phyloP scores from a whole-genome alignment of 179 eudicot species.

The Spinacia oleracea region DNA sequence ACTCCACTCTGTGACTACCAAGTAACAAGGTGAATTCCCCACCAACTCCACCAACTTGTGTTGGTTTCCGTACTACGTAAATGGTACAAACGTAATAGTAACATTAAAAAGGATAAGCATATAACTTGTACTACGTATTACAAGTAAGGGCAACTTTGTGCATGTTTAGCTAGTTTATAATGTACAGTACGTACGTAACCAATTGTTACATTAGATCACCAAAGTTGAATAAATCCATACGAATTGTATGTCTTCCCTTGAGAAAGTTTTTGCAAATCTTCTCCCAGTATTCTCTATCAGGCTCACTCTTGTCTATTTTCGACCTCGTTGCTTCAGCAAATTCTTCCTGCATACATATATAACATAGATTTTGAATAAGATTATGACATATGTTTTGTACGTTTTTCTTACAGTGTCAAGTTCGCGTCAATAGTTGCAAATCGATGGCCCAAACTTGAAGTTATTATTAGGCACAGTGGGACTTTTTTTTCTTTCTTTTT shows the following conservation, averaged over 20 bases:
- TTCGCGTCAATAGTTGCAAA: background rate
- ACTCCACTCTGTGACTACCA: too few relatives aligned
- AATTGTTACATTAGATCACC: background rate
- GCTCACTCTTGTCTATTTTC: constrained; percentile 29
- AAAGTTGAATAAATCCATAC: background rate
- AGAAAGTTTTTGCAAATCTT: constrained; percentile 49
- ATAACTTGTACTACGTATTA: background rate
- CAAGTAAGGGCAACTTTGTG: background rate
- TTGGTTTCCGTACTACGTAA: too few relatives aligned
- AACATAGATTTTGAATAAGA: too few relatives aligned
- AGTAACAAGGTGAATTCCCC: too few relatives aligned
- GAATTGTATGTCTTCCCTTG: constrained; percentile 23
- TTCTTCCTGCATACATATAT: constrained; percentile 20
- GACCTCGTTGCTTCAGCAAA: constrained; percentile 37
- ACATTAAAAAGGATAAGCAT: background rate
- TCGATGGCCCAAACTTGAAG: too few relatives aligned
- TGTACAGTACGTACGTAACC: background rate
- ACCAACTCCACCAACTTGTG: too few relatives aligned
- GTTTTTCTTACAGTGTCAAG: background rate
- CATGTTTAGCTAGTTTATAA: background rate
- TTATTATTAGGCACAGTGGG: too few relatives aligned
- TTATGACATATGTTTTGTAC: too few relatives aligned
- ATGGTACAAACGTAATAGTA: too few relatives aligned
- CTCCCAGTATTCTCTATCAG: constrained; percentile 45
- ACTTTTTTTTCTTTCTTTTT: too few relatives aligned